These are phyloP conservation scores for Albugo candida DNA, from an alignment of 352 stramenopile genomes.

Conservation along the genomic window DNA sequence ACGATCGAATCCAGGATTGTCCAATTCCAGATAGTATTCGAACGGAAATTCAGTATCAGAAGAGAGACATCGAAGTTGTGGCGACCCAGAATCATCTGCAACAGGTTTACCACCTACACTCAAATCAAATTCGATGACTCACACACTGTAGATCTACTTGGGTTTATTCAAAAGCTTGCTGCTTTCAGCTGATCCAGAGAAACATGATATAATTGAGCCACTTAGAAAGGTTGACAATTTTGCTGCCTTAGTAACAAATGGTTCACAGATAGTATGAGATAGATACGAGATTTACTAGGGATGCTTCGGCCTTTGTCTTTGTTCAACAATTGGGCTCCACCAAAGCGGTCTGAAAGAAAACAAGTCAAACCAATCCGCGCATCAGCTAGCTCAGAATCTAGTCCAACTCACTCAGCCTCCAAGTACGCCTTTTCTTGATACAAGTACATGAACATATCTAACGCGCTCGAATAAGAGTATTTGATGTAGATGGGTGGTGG, in stretches of 20 bases:
- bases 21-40: slow-evolving; percentile 28
- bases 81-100: slow-evolving; percentile 62
- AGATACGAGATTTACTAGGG: slow-evolving; percentile 42
- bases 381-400: slow-evolving; percentile 31
- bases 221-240: slow-evolving; percentile 30
- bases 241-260: background rate
- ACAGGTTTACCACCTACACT: slow-evolving; percentile 21
- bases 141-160: background rate
- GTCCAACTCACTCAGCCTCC: slow-evolving; percentile 28
- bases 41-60: slow-evolving; percentile 43
- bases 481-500: no score
- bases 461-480: no score
- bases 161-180: background rate
- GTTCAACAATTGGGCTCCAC: slow-evolving; percentile 62
- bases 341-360: slow-evolving; percentile 24
- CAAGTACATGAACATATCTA: background rate
- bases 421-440: slow-evolving; percentile 14
- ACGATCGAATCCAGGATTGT: slow-evolving; percentile 58
- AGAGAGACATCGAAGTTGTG: slow-evolving; percentile 21
- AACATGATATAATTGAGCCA: slow-evolving; percentile 21
- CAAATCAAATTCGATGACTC: background rate
- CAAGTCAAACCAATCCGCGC: slow-evolving; percentile 23
- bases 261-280: background rate
- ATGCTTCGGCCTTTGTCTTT: slow-evolving; percentile 43
- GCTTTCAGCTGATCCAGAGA: slow-evolving; percentile 15